phyloP scores from a whole-genome alignment of 257 asterid genomes.

The Ilex aquifolium region DNA sequence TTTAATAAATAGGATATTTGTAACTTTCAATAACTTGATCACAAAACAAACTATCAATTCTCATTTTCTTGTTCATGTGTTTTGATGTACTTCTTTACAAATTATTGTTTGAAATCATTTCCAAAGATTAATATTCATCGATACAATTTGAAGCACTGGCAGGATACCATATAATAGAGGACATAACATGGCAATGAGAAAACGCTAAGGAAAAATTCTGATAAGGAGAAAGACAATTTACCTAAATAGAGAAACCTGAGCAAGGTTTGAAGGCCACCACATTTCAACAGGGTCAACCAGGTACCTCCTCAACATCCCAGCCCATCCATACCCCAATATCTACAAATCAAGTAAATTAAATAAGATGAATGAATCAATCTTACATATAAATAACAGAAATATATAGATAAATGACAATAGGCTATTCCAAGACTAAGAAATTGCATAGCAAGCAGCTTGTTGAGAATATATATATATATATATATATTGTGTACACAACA shows the following conservation, averaged over 20 bases:
- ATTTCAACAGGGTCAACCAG: slow-evolving; percentile 94
- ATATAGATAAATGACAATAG: not conserved
- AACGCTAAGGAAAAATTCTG: not conserved
- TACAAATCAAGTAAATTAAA: slow-evolving; percentile 25
- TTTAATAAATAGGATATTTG: too few relatives aligned
- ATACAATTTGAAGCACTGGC: too few relatives aligned
- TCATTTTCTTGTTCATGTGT: too few relatives aligned
- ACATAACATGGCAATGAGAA: not conserved
- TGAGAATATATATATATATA: too few relatives aligned
- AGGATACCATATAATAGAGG: too few relatives aligned
- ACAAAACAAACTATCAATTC: too few relatives aligned
- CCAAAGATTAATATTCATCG: too few relatives aligned
- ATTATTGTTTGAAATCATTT: too few relatives aligned
- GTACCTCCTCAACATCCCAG: slow-evolving; percentile 87
- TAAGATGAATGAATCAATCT: not conserved
- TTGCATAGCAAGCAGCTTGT: too few relatives aligned
- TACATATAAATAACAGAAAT: not conserved
- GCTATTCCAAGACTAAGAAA: not conserved
- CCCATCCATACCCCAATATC: slow-evolving; percentile 99
- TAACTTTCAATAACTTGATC: too few relatives aligned
- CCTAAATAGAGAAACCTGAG: slow-evolving; percentile 96
- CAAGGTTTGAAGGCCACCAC: slow-evolving; percentile 99
- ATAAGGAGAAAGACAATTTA: slow-evolving; percentile 9
- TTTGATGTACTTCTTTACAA: too few relatives aligned
- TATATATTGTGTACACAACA: too few relatives aligned